Percentiles rank a stretch among this genome's conserved stretches.
phyloP scores from a whole-genome alignment of 2,329 filamentous ascomycete genomes.

The Ophiostoma sp. region DNA sequence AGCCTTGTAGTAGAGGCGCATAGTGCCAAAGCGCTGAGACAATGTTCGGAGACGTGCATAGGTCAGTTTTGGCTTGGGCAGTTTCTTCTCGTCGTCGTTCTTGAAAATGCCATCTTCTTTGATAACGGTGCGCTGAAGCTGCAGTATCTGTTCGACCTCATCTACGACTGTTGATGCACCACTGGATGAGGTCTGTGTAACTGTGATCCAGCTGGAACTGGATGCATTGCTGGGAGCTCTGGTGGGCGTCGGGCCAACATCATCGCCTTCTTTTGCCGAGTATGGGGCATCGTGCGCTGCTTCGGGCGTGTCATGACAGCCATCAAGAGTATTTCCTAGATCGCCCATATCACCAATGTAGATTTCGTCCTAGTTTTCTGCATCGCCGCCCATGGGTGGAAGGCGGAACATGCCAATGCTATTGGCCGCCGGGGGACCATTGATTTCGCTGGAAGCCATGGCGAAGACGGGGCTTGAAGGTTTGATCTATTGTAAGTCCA shows the following conservation, averaged over 20 bases:
- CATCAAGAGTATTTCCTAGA: neutral
- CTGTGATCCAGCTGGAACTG: neutral
- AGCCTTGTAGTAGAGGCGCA: constrained; percentile 23
- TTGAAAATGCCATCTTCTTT: neutral
- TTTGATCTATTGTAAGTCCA: too few relatives aligned
- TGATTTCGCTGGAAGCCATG: neutral
- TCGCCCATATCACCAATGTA: constrained; percentile 13
- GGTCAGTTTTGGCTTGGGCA: neutral
- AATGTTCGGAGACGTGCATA: neutral
- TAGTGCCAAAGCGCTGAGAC: neutral
- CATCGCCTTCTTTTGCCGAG: neutral
- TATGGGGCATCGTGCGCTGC: too few relatives aligned
- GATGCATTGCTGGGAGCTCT: neutral
- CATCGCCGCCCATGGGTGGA: constrained; percentile 12
- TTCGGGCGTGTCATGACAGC: neutral
- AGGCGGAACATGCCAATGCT: constrained; percentile 1
- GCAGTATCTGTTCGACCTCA: neutral
- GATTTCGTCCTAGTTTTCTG: constrained; percentile 15
- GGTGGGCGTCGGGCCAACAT: too few relatives aligned
- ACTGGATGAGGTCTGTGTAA: neutral
- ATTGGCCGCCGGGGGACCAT: neutral
- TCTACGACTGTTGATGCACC: neutral
- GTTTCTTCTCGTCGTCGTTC: constrained; percentile 8
- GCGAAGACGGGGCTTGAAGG: neutral
- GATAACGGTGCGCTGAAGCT: neutral